phyloP scores from a whole-genome alignment of 768 basidiomycete genomes.

The Fistulinella prunicolor region DNA sequence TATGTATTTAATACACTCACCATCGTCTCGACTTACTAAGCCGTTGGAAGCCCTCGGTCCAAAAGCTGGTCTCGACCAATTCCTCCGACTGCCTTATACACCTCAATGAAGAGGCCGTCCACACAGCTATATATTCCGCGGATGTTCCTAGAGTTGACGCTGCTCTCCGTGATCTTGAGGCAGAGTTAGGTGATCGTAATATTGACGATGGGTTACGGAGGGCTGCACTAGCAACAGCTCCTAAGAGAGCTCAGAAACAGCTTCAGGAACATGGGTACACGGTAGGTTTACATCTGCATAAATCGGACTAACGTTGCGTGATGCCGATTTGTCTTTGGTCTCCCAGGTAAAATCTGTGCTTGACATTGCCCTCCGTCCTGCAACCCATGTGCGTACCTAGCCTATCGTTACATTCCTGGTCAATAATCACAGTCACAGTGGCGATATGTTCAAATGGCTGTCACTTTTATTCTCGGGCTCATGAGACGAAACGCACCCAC shows the following conservation, averaged over 20 bases:
- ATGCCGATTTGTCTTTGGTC: slow-evolving; percentile 4
- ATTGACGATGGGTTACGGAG: slow-evolving; percentile 43
- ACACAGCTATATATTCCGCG: slow-evolving; percentile 59
- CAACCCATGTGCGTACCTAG: slow-evolving; percentile 63
- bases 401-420: not conserved
- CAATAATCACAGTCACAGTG: slow-evolving; percentile 47
- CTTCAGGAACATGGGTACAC: slow-evolving; percentile 47
- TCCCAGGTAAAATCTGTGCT: slow-evolving; percentile 58
- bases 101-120: slow-evolving; percentile 62
- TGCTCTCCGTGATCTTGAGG: slow-evolving; percentile 46
- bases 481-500: slow-evolving; percentile 61
- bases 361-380: slow-evolving; percentile 54
- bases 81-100: slow-evolving; percentile 58
- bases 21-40: slow-evolving; percentile 50
- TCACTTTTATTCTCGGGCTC: slow-evolving; percentile 56
- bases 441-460: slow-evolving; percentile 76
- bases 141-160: slow-evolving; percentile 45
- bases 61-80: slow-evolving; percentile 35
- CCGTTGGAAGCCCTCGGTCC: slow-evolving; percentile 14
- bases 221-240: slow-evolving; percentile 42
- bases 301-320: not conserved
- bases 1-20: slow-evolving; percentile 26
- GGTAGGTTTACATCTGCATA: slow-evolving; percentile 33
- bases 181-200: slow-evolving; percentile 46
- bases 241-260: slow-evolving; percentile 42